Base-by-base conservation (phyloP, 352 stramenopile genomes). In the Phytophthora pinifolia region DNA sequence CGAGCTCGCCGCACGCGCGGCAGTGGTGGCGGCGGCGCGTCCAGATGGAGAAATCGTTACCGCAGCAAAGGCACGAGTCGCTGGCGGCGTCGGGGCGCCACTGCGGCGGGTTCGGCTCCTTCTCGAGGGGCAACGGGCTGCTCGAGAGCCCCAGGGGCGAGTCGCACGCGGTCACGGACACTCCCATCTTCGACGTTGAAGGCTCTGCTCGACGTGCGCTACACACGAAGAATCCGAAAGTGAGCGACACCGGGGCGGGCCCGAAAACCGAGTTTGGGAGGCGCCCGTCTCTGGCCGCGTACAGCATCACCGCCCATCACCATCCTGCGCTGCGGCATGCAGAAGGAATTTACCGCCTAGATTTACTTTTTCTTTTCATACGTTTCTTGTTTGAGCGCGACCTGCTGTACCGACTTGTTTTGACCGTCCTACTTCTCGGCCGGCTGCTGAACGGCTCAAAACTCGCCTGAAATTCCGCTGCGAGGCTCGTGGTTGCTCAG, bases 31-130 rank as follows among this genome's bases (percentile, higher is more conserved):
- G 83, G 33, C 81, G 81, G 9, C 76, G 74, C 32, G 59, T 74
- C 72, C 78, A 89, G 46, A 89, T 76, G 47, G 79, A 88, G 71
- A 92, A 92, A 44, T 74, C 53, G 46, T 76, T 64, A 37, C 74
- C 65, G 59, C 83, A 92, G 65, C 76, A 83, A 17, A 85, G 63
- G 43, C 83, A 92, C 51, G 78, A 76, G 65, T 86, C 70, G 62
- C 79, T 89, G 14, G 74, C 78, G 30, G 64, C 48, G 59, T 92
- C 83, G n/a, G 83, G 83, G 18, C 80, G 79, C 83, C 83, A 92
- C 50, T 73, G 61, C 3, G 83, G 68, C 31, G 60, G 58, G n/a
- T 30, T 57, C 18, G 22, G 12, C 32, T 58, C 42, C 29, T 65
- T 68, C 37, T 15, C 44, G 18, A 27, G 22, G 22, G 33, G 18